A percentile compares a stretch with the other conserved stretches of the same genome.
phyloP scores from a whole-genome alignment of 805 yeast species.

The Sungouiozyma intestinalis region DNA sequence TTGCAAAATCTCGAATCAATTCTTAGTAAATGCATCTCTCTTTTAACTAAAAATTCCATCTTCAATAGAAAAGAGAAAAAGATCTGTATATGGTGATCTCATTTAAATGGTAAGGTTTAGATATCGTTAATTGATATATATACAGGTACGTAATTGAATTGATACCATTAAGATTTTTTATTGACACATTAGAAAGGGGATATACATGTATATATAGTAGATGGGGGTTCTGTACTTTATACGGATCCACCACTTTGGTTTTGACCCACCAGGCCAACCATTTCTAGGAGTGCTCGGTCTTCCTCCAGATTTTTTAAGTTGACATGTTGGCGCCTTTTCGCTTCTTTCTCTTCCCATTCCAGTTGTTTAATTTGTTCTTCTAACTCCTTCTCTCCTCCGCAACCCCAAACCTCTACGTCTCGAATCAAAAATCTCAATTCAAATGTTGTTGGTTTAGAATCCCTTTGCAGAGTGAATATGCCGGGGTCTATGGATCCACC shows the following conservation, averaged over 20 bases:
- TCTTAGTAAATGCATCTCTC: not conserved
- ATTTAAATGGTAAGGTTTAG: not conserved
- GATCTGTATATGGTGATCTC: too few relatives aligned
- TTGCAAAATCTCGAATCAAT: not conserved
- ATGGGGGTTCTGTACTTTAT: conserved; percentile 9
- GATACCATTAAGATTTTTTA: not conserved
- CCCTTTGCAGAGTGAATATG: conserved; percentile 11
- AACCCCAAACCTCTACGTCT: conserved; percentile 86
- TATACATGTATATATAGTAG: not conserved
- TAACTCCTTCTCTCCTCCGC: conserved; percentile 70
- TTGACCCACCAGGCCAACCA: conserved; percentile 60
- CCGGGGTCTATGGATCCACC: conserved; percentile 42
- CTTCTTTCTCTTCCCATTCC: conserved; percentile 90
- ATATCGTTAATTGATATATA: not conserved
- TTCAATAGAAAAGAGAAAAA: too few relatives aligned
- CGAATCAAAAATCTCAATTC: conserved; percentile 65
- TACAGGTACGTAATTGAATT: not conserved
- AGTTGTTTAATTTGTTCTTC: conserved; percentile 66
- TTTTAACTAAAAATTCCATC: not conserved
- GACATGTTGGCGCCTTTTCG: conserved; percentile 62
- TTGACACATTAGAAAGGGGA: not conserved
- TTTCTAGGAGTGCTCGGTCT: conserved; percentile 73
- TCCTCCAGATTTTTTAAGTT: conserved; percentile 62
- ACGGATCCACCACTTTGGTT: conserved; percentile 41
- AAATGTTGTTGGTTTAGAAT: conserved; percentile 24